Base-by-base conservation (phyloP, 2,329 filamentous ascomycete species). In the Ceratocystis cacaofunesta region DNA sequence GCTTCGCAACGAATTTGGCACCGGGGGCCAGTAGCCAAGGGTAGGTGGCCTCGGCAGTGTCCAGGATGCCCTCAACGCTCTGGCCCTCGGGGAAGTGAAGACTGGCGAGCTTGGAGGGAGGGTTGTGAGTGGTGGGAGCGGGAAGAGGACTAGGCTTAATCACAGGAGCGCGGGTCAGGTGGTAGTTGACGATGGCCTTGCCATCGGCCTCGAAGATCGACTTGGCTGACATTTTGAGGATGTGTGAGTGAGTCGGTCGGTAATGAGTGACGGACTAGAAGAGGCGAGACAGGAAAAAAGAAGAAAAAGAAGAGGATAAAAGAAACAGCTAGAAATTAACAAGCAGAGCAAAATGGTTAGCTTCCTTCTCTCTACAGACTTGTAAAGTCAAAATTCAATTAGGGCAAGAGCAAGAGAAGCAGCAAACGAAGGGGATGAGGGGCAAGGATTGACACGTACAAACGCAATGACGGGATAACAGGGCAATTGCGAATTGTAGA, bases 121-220 rank as follows among this genome's bases (percentile, higher is more conserved):
- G 81, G 82, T 97, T 97, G 86, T 99, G 94, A 77, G 85, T 94
- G 70, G 88, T 78, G 70, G 89, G 82, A 71, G 83, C 76, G 72
- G 92, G 90, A 66, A 97, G 90, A 79, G 94, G 91, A 74, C 91
- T 92, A 71, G 92, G 89, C 88, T 96, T 97, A 85, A 99, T 96
- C 77, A 95, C 88, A 71, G 91, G 87, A 72, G 94, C 90, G 76
- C 94, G 89, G 73, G 94, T 97, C 79, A 99, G 91, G 84, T 97
- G 94, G 85, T 97, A 99, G 89, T 96, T 97, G 85, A 99, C 85
- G 82, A 99, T 97, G 85, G 94, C 94, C 89, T 99, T 99, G 85
- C 94, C 94, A 82, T 99, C 94, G 83, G 92, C 92, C 84, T 99
- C 94, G 83, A 89, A 80, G 76, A 99, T 97, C 71, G 92, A 89